Evolutionary conservation across 345 rosid genomes (phyloP).

Genomic region (Heritiera fomes): DNA sequence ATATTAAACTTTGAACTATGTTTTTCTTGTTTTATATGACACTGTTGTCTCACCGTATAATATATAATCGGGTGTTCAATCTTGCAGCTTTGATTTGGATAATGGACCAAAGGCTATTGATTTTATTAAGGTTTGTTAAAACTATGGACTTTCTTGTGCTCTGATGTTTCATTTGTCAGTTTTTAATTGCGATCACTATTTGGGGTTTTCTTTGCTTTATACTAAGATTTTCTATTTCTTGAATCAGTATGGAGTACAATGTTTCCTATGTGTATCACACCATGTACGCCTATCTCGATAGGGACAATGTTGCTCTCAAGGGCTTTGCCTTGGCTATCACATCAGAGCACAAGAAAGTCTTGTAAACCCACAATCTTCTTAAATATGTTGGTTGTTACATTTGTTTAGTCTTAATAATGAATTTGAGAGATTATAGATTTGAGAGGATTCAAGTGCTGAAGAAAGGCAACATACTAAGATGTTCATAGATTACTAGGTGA

Average conservation of each 20-base stretch:
- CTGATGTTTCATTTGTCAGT: too few species aligned
- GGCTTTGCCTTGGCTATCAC: constrained; percentile 43
- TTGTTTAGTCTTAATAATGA: constrained; percentile 7
- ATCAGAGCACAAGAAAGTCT: constrained; percentile 39
- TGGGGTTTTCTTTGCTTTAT: neutral
- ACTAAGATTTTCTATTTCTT: neutral
- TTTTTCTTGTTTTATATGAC: too few species aligned
- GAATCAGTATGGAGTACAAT: constrained; percentile 72
- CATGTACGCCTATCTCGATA: constrained; percentile 74
- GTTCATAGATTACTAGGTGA: constrained; percentile 73
- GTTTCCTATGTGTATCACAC: constrained; percentile 81
- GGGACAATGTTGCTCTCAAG: constrained; percentile 73
- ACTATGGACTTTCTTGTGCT: too few species aligned
- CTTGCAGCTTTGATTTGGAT: too few species aligned
- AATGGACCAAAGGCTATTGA: too few species aligned
- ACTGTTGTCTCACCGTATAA: too few species aligned
- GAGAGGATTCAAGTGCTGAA: constrained; percentile 76
- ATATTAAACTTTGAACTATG: too few species aligned
- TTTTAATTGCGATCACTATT: too few species aligned
- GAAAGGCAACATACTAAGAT: constrained; percentile 86
- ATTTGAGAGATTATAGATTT: constrained; percentile 46
- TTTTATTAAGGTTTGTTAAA: too few species aligned
- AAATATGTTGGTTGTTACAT: neutral
- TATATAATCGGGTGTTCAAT: too few species aligned
- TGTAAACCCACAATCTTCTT: neutral